Evolutionary conservation across 2,329 filamentous ascomycete genomes (phyloP).

Genomic region (Hortaea sp.): DNA sequence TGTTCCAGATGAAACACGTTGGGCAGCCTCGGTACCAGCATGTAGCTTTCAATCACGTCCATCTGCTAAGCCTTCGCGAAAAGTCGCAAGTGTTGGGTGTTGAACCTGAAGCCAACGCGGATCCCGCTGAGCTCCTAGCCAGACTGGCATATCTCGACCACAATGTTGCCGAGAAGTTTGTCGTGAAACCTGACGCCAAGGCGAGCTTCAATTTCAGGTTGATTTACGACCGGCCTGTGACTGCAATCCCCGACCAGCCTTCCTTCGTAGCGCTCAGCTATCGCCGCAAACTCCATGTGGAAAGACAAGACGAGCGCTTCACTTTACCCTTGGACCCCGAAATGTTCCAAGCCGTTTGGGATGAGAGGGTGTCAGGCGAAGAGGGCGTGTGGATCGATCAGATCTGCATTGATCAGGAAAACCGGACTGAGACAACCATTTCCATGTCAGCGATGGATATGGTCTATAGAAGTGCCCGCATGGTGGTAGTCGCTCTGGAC

Average conservation of each 20-base stretch:
- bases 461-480: slow-evolving; percentile 32
- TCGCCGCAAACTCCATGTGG: slow-evolving; percentile 26
- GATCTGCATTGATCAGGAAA: slow-evolving; percentile 34
- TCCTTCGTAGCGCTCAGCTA: slow-evolving; percentile 38
- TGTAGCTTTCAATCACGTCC: slow-evolving; percentile 18
- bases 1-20: slow-evolving; percentile 16
- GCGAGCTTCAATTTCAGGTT: slow-evolving; percentile 28
- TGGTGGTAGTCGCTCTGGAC: slow-evolving; percentile 33
- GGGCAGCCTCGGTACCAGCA: slow-evolving; percentile 10
- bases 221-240: slow-evolving; percentile 26
- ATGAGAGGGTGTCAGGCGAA: slow-evolving; percentile 24
- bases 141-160: slow-evolving; percentile 13
- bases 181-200: slow-evolving; percentile 24
- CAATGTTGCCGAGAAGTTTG: slow-evolving; percentile 18
- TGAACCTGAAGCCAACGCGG: slow-evolving; percentile 16
- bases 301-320: slow-evolving; percentile 23
- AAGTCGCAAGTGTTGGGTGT: slow-evolving; percentile 18
- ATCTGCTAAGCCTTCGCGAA: slow-evolving; percentile 15
- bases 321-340: slow-evolving; percentile 29
- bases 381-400: slow-evolving; percentile 39
- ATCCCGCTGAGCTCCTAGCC: slow-evolving; percentile 16
- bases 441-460: slow-evolving; percentile 32
- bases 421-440: slow-evolving; percentile 29
- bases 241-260: slow-evolving; percentile 25
- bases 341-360: slow-evolving; percentile 32